These are phyloP conservation scores for Lasiodiplodia theobromae DNA, from an alignment of 2,329 filamentous ascomycete genomes.

Conservation along the genomic window DNA sequence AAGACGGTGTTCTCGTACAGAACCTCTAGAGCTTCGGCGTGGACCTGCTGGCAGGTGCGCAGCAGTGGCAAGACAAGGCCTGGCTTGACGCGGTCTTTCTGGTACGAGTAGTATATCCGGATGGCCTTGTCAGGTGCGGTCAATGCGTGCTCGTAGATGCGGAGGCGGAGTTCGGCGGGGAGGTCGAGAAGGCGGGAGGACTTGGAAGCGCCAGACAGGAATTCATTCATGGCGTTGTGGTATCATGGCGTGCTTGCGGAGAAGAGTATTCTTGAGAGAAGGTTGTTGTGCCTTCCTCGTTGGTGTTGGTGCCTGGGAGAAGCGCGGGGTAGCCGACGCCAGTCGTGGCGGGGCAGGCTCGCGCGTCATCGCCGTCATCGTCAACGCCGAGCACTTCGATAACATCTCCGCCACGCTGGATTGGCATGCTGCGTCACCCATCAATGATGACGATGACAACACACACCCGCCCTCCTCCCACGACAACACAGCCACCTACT, in stretches of 20 bases:
- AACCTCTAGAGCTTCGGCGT: conserved; percentile 52
- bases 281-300: no score
- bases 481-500: neutral
- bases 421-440: neutral
- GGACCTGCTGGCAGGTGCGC: conserved; percentile 40
- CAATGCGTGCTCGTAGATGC: conserved; percentile 51
- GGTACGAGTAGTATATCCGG: conserved; percentile 24
- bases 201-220: neutral
- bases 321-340: no score
- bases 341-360: no score
- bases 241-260: neutral
- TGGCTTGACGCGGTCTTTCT: neutral
- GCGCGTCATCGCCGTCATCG: neutral
- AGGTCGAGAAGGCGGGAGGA: conserved; percentile 55
- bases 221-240: neutral
- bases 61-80: conserved; percentile 8
- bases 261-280: no score
- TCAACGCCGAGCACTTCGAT: neutral
- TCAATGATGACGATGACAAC: neutral
- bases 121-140: conserved; percentile 35
- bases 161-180: conserved; percentile 54
- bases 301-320: no score
- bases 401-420: neutral
- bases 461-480: neutral
- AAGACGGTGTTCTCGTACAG: conserved; percentile 55